These are phyloP conservation scores for Colletotrichum sp. DNA, from an alignment of 2,329 filamentous ascomycete genomes.

Conservation along the genomic window DNA sequence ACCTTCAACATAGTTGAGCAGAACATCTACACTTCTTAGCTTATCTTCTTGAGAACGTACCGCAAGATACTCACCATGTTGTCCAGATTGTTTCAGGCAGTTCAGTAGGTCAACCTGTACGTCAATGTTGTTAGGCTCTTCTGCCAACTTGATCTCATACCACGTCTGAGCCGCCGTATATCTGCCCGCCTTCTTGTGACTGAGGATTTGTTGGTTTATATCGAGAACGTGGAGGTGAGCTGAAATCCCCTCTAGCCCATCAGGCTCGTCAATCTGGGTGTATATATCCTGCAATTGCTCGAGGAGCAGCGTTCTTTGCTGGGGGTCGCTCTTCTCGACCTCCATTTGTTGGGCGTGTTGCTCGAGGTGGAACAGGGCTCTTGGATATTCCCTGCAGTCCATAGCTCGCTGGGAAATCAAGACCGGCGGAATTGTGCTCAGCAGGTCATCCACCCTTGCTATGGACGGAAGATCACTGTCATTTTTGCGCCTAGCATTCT, in stretches of 20 bases:
- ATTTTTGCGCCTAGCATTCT: conserved; percentile 47
- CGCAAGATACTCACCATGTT: conserved; percentile 70
- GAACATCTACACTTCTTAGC: conserved; percentile 64
- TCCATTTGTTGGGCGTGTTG: conserved; percentile 73
- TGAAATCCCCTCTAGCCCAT: conserved; percentile 94
- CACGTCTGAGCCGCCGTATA: conserved; percentile 97
- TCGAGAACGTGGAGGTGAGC: conserved; percentile 85
- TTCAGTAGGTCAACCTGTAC: conserved; percentile 83
- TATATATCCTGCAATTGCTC: conserved; percentile 91
- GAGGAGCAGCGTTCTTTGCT: conserved; percentile 69
- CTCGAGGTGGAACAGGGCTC: conserved; percentile 93
- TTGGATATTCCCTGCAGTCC: conserved; percentile 92
- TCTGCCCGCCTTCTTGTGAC: conserved; percentile 89
- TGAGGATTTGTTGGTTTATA: conserved; percentile 90
- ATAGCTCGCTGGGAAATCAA: conserved; percentile 81
- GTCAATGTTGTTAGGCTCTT: conserved; percentile 77
- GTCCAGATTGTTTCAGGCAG: conserved; percentile 93
- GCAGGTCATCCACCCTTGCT: conserved; percentile 52
- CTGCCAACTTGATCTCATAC: conserved; percentile 90
- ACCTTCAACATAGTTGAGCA: conserved; percentile 85
- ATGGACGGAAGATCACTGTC: conserved; percentile 52
- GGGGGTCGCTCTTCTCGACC: conserved; percentile 47
- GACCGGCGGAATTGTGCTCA: conserved; percentile 73
- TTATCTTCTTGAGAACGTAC: background rate
- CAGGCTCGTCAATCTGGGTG: conserved; percentile 95